Evolutionary conservation across 2,329 filamentous ascomycete species (phyloP), one percentile per base, ranked within the genome.

Genomic region (Malbranchea cinnamomea): DNA sequence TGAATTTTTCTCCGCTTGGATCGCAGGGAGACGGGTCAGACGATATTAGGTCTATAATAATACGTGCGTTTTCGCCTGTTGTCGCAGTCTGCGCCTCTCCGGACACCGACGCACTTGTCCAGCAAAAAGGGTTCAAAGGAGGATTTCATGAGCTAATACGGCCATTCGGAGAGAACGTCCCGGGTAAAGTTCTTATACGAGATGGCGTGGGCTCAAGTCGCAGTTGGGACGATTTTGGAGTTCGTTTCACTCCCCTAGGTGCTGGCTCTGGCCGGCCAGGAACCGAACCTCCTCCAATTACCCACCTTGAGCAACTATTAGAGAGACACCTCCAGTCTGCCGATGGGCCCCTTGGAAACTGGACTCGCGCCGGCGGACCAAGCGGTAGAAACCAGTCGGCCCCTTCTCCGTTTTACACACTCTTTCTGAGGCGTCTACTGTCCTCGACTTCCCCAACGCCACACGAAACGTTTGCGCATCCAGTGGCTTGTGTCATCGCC

Each of bases 391-490:
- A 42, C 23, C 40, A 47, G 11, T 46, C 52, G 13, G 36, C 62
- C 8, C 68, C 76, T 1, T 85, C 80, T 7, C 78, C 81, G 1
- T 84, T 92, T 50, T 92, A 92, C 54, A 72, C 77, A 20, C 58
- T 93, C 5, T 95, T 92, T 49, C 57, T 98, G 26, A 73, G 83
- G 17, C 74, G 85, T 29, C 53, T 98, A 22, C 60, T 98, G 6
- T 93, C 84, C 1, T 77, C 78, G 9, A 61, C 87, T 23, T 72
- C 81, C 1, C 59, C 91, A 25, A 71, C 77, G 3, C 74, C 84
- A 1, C 84, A 94, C 44, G 89, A 98, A 57, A 89, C 89, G 0
- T 93, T 95, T 54, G 72, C 79, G 4, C 89, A 98, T 50, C 89
- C 91, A 0, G 87, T 95, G 13, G 85, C 87, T 4, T 87, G 84